Percentiles rank a stretch among this genome's conserved stretches.
Conservation (phyloP, 257 asterid genomes). For the Ballota nigra region DNA sequence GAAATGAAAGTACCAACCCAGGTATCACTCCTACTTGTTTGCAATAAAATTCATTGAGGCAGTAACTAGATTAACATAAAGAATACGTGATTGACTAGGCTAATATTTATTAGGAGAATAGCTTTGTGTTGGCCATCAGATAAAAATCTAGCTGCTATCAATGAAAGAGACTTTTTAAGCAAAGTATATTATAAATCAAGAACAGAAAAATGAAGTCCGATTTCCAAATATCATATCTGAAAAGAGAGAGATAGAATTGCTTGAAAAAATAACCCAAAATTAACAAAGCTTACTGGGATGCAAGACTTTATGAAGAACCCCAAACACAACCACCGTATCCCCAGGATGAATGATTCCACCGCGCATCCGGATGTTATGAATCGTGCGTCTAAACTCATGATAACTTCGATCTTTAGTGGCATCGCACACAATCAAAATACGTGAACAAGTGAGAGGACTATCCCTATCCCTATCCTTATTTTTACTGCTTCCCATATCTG, state of each 20-base stretch:
- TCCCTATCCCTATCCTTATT: no score
- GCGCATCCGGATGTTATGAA: constrained; percentile 33
- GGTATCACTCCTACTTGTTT: no score
- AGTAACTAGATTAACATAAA: no score
- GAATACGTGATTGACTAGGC: no score
- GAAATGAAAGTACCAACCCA: no score
- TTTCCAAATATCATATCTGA: background rate
- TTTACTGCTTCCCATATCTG: constrained; percentile 27
- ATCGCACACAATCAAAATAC: constrained; percentile 52
- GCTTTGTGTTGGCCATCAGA: no score
- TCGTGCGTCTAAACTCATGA: constrained; percentile 38
- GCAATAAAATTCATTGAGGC: no score
- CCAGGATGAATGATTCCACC: constrained; percentile 52
- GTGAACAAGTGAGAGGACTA: constrained; percentile 30
- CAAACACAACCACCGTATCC: constrained; percentile 58
- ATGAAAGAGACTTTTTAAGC: no score
- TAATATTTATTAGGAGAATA: no score
- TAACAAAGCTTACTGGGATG: constrained; percentile 58
- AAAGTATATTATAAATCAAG: no score
- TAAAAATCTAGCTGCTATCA: no score
- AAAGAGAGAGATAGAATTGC: background rate
- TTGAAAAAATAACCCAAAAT: background rate
- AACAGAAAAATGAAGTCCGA: background rate
- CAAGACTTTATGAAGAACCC: constrained; percentile 50
- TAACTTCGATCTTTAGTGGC: constrained; percentile 52